Percentiles rank a stretch among this genome's conserved stretches.
These are phyloP conservation scores for Melampsora americana DNA, from an alignment of 1,284 basidiomycete species.

Conservation along the genomic window DNA sequence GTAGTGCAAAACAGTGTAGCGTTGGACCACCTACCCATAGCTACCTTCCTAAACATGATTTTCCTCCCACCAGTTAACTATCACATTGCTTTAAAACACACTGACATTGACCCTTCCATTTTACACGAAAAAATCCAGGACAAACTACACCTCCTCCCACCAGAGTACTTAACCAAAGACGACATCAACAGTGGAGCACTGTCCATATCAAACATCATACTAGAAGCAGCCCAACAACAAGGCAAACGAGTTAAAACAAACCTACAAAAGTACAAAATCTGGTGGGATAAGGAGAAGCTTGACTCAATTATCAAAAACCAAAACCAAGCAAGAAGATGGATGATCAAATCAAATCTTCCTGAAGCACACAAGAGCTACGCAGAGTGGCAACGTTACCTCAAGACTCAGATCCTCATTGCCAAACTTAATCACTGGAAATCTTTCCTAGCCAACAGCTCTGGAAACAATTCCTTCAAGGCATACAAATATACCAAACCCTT, in stretches of 20 bases:
- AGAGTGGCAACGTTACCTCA: background rate
- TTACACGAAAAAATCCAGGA: background rate
- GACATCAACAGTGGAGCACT: no score
- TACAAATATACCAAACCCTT: background rate
- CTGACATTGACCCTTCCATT: background rate
- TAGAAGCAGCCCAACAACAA: background rate
- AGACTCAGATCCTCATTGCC: background rate
- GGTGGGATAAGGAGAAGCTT: background rate
- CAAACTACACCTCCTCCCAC: background rate
- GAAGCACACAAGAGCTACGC: background rate
- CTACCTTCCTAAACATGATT: no score
- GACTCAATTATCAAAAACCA: background rate
- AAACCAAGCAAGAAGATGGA: background rate
- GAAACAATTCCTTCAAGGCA: background rate
- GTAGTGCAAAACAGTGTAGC: no score
- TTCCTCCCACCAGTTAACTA: no score
- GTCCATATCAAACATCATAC: no score
- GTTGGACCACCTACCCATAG: no score
- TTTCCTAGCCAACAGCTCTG: background rate
- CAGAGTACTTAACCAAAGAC: background rate
- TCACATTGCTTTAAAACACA: background rate
- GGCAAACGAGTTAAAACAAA: background rate
- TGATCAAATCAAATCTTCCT: background rate
- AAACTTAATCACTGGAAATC: background rate
- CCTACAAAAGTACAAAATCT: background rate